Percentiles rank a stretch among this genome's conserved stretches.
Evolutionary conservation across 1,284 basidiomycete species (phyloP).

Genomic region (Wallemia ichthyophaga): DNA sequence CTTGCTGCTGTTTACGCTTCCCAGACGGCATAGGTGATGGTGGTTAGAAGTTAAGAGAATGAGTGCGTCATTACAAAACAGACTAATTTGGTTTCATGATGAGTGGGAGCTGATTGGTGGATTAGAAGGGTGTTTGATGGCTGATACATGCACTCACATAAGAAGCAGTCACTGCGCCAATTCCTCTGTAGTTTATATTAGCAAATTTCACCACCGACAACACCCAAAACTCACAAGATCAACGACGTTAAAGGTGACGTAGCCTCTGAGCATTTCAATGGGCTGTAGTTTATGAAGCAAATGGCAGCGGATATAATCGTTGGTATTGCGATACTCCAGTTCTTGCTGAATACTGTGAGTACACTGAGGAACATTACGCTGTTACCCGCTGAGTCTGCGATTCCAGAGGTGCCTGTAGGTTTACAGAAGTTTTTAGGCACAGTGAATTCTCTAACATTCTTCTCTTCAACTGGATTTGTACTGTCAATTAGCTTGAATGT

Average conservation of each 20-base stretch:
- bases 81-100: not conserved
- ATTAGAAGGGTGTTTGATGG: not conserved
- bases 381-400: not conserved
- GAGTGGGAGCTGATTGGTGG: not conserved
- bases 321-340: not conserved
- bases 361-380: not conserved
- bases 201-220: not conserved
- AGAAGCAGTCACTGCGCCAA: not conserved
- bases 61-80: not conserved
- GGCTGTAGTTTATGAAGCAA: not conserved
- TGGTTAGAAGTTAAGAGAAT: too few species aligned
- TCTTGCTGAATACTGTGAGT: not conserved
- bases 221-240: not conserved
- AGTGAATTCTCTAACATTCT: not conserved
- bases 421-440: not conserved
- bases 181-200: not conserved
- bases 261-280: not conserved
- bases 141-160: not conserved
- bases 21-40: conserved; percentile 5
- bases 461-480: not conserved
- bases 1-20: too few species aligned
- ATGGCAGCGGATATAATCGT: not conserved
- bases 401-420: not conserved
- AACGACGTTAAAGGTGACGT: not conserved
- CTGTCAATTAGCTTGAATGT: not conserved